Base-by-base conservation (phyloP, 768 basidiomycete genomes). In the Termitomyces sp. region DNA sequence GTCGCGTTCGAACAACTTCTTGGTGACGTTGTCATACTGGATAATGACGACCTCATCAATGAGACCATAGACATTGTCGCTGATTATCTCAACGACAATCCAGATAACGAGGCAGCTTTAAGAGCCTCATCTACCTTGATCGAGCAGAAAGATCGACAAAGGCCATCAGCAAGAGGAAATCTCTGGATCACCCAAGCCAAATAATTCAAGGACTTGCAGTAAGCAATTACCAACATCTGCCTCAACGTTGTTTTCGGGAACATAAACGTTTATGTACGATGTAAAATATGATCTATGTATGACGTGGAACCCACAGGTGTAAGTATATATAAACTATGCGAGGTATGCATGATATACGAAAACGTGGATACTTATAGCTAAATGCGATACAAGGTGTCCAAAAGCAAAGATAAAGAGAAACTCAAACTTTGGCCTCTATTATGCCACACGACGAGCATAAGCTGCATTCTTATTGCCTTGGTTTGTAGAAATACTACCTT, bases 361-460 rank as follows among this genome's bases (percentile, higher is more conserved):
- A 56, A 55, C 38, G 44, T 56, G 55, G 18, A 53, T 52, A 41
- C 40, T 18, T 20, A 56, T 28, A 53, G 44, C 28, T 52, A 54
- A 60, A 57, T 49, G 50, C 38, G 30, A 55, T 57, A 30, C 26
- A 47, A 57, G 44, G 26, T 33, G 35, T 35, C 35, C 50, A 35
- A 36, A 61, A 57, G 48, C 51, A 44, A 20, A 57, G 7, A 32
- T 40, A n/a, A n/a, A 36, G 26, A 49, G 30, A 57, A 38, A 49
- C 33, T 28, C 35, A 47, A 26, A 35, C 44, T 33, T 33, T 35
- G 47, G 13, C 32, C 30, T 55, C 30, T 55, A 55, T 53, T 54
- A 57, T 18, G 46, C 61, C 54, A 57, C 56, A 53, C 64, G 62
- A 46, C 62, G 66, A 28, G 50, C n/a, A 49, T 50, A 40, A 43